Conservation (phyloP, 495 filamentous ascomycete genomes). For the Penicillium bialowiezense region DNA sequence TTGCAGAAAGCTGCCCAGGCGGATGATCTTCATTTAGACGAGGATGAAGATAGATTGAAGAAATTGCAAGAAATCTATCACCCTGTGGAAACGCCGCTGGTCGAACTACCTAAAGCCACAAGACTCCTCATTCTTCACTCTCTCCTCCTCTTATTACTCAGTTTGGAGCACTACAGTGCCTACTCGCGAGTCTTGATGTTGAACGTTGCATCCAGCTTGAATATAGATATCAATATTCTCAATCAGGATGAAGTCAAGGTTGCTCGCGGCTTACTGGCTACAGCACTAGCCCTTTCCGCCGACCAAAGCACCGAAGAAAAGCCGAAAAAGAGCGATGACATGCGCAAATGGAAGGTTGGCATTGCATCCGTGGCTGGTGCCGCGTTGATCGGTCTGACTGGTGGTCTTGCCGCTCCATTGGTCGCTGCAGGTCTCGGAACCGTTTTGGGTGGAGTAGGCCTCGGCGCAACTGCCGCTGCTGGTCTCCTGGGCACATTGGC, state of each 20-base stretch:
- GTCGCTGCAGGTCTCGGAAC: constrained; percentile 79
- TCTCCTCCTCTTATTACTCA: constrained; percentile 71
- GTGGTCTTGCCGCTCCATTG: constrained; percentile 77
- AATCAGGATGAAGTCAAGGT: constrained; percentile 72
- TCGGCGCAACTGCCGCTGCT: constrained; percentile 76
- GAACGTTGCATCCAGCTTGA: constrained; percentile 64
- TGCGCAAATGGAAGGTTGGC: constrained; percentile 77
- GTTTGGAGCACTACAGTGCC: constrained; percentile 75
- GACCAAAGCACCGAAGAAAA: constrained; percentile 66
- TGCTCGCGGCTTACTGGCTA: constrained; percentile 68
- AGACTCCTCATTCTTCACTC: constrained; percentile 53
- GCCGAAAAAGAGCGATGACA: constrained; percentile 60
- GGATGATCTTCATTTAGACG: constrained; percentile 23
- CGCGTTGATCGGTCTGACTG: constrained; percentile 76
- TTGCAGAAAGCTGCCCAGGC: constrained; percentile 10
- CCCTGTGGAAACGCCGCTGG: constrained; percentile 44
- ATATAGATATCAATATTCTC: constrained; percentile 61
- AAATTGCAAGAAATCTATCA: constrained; percentile 43
- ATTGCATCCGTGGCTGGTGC: constrained; percentile 77
- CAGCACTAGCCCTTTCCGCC: constrained; percentile 65
- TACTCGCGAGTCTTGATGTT: constrained; percentile 74
- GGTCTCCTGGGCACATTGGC: constrained; percentile 76
- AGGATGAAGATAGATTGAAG: constrained; percentile 25
- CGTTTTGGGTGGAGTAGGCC: constrained; percentile 75
- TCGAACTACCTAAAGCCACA: constrained; percentile 36